Percentiles rank a stretch among this genome's conserved stretches.
phyloP scores from a whole-genome alignment of 345 rosid species.

The Aquilaria yunnanensis region DNA sequence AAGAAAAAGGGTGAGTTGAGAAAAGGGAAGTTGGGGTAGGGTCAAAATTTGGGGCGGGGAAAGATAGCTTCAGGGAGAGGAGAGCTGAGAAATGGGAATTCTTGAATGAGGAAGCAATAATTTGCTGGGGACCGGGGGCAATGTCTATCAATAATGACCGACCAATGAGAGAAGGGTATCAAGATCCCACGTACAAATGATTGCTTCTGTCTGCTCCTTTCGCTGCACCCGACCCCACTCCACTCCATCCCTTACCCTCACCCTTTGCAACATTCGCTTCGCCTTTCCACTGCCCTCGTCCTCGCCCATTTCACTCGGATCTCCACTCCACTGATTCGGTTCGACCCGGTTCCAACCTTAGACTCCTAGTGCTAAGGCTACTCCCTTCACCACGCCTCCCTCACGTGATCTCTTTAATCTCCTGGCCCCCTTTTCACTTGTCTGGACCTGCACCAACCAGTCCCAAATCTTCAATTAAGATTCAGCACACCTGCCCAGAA shows the following conservation, averaged over 20 bases:
- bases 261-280: not conserved
- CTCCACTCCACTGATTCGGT: slow-evolving; percentile 4
- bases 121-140: not conserved
- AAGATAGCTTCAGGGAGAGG: no score
- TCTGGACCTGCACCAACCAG: not conserved
- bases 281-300: not conserved
- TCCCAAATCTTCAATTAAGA: no score
- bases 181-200: slow-evolving; percentile 44
- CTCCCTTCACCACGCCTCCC: slow-evolving; percentile 13
- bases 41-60: no score
- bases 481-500: no score
- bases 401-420: slow-evolving; percentile 26
- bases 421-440: not conserved
- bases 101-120: not conserved
- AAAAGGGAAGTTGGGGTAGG: no score
- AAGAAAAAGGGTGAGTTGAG: no score
- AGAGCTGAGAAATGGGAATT: no score
- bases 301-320: not conserved
- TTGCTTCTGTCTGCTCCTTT: slow-evolving; percentile 30
- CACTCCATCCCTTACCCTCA: not conserved
- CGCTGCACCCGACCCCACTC: slow-evolving; percentile 1
- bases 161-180: not conserved
- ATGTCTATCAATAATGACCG: no score
- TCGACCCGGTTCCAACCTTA: not conserved
- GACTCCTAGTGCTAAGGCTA: not conserved